phyloP scores from a whole-genome alignment of 768 basidiomycete genomes.

The Piloderma croceum region DNA sequence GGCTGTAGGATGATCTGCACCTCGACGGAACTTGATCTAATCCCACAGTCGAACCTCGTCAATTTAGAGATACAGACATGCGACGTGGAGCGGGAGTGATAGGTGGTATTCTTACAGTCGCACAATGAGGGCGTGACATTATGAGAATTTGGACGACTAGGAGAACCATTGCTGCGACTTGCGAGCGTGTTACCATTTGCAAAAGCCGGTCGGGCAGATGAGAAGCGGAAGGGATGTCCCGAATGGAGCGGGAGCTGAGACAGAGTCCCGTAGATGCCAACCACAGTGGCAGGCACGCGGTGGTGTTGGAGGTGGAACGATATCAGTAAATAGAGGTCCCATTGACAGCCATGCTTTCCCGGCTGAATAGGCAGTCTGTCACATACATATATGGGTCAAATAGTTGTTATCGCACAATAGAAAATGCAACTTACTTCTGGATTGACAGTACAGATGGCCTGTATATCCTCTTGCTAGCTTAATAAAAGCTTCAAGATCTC shows the following conservation, averaged over 20 bases:
- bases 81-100: conserved; percentile 37
- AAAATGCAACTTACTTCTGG: conserved; percentile 40
- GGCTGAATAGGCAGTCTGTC: conserved; percentile 53
- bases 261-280: conserved; percentile 23
- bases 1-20: conserved; percentile 36
- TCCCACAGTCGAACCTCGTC: conserved; percentile 40
- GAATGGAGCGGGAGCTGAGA: conserved; percentile 39
- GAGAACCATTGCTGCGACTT: no score
- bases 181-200: no score
- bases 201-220: no score
- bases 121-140: conserved; percentile 51
- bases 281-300: conserved; percentile 20
- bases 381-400: not conserved
- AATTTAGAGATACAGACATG: conserved; percentile 36
- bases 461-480: conserved; percentile 61
- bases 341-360: conserved; percentile 65
- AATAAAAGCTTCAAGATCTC: conserved; percentile 47
- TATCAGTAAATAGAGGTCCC: conserved; percentile 47
- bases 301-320: conserved; percentile 34
- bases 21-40: conserved; percentile 25
- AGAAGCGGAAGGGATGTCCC: no score
- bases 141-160: no score
- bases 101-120: conserved; percentile 38
- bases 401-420: conserved; percentile 13
- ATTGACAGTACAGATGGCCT: conserved; percentile 51